These are phyloP conservation scores for Ceratobasidium sp. DNA, from an alignment of 1,284 basidiomycete genomes.

Conservation along the genomic window DNA sequence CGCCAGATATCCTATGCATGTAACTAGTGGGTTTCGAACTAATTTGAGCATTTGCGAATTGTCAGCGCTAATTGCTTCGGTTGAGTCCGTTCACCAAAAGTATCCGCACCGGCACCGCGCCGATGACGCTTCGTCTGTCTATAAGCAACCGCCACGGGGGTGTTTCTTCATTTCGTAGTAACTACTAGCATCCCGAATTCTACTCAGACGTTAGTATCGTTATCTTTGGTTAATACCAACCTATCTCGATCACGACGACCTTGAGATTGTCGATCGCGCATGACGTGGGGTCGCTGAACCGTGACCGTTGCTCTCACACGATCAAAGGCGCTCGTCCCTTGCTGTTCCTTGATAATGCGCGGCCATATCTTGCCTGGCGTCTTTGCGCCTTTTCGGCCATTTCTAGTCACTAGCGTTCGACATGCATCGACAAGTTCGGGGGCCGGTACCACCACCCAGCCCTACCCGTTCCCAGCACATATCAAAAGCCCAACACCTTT, in stretches of 20 bases:
- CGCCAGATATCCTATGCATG: too few relatives aligned
- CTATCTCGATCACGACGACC: not conserved
- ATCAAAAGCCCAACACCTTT: conserved; percentile 62
- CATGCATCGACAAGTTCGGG: conserved; percentile 8
- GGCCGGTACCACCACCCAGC: not conserved
- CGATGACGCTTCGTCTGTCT: not conserved
- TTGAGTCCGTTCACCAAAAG: not conserved
- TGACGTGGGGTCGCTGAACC: conserved; percentile 4
- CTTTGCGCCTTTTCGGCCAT: not conserved
- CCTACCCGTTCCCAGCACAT: conserved; percentile 59
- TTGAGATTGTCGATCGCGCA: conserved; percentile 1
- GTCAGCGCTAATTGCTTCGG: not conserved
- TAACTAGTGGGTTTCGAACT: too few relatives aligned
- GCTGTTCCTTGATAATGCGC: conserved; percentile 1
- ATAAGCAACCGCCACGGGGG: not conserved
- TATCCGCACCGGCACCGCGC: not conserved
- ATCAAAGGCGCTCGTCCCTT: not conserved
- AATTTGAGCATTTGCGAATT: not conserved
- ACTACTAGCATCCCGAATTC: too few relatives aligned
- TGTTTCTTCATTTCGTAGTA: not conserved
- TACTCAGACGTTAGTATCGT: too few relatives aligned
- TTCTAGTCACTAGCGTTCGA: not conserved
- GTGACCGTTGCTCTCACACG: not conserved
- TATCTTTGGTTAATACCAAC: not conserved
- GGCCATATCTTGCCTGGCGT: too few relatives aligned